These are phyloP conservation scores for Mucor piriformis DNA, from an alignment of 371 early-diverging fungal genomes.

Conservation along the genomic window DNA sequence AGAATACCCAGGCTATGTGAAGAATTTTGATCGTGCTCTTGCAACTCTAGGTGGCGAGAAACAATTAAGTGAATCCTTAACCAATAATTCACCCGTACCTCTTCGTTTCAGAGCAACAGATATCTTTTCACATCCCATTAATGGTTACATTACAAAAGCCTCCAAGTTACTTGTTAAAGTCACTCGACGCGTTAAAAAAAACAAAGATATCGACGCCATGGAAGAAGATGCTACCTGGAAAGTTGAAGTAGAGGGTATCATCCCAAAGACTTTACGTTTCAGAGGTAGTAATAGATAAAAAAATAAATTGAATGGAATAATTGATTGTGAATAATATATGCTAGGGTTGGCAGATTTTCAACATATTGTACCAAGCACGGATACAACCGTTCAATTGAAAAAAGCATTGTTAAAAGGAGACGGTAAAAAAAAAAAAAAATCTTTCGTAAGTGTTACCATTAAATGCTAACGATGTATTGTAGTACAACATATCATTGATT, in stretches of 20 bases:
- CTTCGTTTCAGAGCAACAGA: constrained; percentile 57
- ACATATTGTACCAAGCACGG: constrained; percentile 43
- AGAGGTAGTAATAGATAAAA: constrained; percentile 39
- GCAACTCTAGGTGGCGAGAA: constrained; percentile 57
- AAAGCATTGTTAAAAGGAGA: constrained; percentile 41
- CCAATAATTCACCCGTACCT: constrained; percentile 32
- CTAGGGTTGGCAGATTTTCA: constrained; percentile 67
- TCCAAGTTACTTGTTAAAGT: constrained; percentile 63
- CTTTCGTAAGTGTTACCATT: no score
- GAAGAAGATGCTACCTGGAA: constrained; percentile 11
- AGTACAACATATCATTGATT: constrained; percentile 34
- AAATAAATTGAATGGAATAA: no score
- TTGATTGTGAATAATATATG: no score
- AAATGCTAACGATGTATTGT: background rate
- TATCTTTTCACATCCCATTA: constrained; percentile 67
- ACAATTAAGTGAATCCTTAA: constrained; percentile 25
- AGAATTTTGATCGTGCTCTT: constrained; percentile 44
- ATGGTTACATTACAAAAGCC: constrained; percentile 54
- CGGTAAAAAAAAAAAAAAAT: constrained; percentile 29
- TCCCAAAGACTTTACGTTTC: constrained; percentile 58
- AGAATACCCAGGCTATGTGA: constrained; percentile 66
- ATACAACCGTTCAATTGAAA: constrained; percentile 43
- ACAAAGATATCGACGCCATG: constrained; percentile 28
- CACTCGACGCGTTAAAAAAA: constrained; percentile 50
- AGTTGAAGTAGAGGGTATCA: constrained; percentile 51